Evolutionary conservation across 2,329 filamentous ascomycete species (phyloP), one percentile per base, ranked within the genome.

Genomic region (Claviceps humidiphila): DNA sequence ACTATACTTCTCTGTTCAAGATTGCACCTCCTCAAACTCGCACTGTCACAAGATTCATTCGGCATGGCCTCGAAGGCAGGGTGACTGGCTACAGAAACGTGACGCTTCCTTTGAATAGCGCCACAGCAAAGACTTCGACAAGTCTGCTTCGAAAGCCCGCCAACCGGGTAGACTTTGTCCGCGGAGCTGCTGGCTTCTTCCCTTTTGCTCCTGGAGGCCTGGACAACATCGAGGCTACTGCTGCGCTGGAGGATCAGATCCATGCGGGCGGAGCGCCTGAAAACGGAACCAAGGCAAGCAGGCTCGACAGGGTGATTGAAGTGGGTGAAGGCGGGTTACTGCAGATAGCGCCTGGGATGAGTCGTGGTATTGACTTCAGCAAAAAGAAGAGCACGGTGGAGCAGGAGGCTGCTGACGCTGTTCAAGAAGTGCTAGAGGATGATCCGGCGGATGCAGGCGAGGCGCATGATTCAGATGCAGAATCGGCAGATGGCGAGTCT

Each of bases 81-180:
- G 91, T 98, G 24, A 95, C 88, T 8, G 90, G 90, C 49, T 97
- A 98, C 68, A 86, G 84, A 63, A 93, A 96, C 66, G 87, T 97
- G 49, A 96, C 93, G 1, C 82, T 97, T 8, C 89, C 91, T 5
- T 88, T 88, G 38, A 87, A 83, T 61, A 94, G 86, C 61, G 88
- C 87, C 16, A 96, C 87, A 16, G 91, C 89, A 47, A 98, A 96
- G 70, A 95, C 95, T 63, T 96, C 89, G 2, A 97, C 90, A 0
- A 95, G 89, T 5, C 74, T 96, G 42, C 73, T 87, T 16, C 80
- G 93, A 46, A 94, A 94, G 63, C 91, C 91, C 3, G 91, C 88
- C 14, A 84, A 82, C 53, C 80, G 87, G 56, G 88, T 87, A 34
- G 90, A 97, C 49, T 95, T 97, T 67, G 90, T 97, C 13, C 80